phyloP scores from a whole-genome alignment of 768 basidiomycete genomes.

The Pleurotus salmoneostramineus region DNA sequence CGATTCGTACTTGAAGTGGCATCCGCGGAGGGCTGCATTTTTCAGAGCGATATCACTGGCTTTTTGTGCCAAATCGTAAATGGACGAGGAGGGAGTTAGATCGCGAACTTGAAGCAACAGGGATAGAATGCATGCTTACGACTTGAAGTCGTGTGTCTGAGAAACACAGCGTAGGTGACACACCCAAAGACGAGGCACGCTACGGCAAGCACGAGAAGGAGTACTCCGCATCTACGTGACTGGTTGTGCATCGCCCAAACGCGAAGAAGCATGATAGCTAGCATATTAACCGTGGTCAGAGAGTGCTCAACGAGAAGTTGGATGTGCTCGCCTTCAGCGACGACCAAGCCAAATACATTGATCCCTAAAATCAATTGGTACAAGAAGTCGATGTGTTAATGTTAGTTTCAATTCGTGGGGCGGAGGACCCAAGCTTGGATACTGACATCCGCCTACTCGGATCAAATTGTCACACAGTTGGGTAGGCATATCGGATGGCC shows the following conservation, averaged over 20 bases:
- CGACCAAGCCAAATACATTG: background rate
- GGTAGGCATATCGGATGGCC: background rate
- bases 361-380: background rate
- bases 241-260: slow-evolving; percentile 2
- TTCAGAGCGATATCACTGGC: background rate
- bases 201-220: background rate
- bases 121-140: no score
- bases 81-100: no score
- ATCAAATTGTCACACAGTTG: background rate
- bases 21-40: background rate
- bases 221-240: background rate
- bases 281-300: no score
- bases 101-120: no score
- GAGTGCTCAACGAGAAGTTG: background rate
- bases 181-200: background rate
- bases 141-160: no score
- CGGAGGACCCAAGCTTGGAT: background rate
- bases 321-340: background rate
- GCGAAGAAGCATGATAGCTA: slow-evolving; percentile 5
- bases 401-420: no score
- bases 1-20: background rate
- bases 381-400: background rate
- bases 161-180: background rate
- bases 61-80: no score
- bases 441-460: background rate